phyloP scores from a whole-genome alignment of 805 yeast species.

The Ogataea polymorpha region DNA sequence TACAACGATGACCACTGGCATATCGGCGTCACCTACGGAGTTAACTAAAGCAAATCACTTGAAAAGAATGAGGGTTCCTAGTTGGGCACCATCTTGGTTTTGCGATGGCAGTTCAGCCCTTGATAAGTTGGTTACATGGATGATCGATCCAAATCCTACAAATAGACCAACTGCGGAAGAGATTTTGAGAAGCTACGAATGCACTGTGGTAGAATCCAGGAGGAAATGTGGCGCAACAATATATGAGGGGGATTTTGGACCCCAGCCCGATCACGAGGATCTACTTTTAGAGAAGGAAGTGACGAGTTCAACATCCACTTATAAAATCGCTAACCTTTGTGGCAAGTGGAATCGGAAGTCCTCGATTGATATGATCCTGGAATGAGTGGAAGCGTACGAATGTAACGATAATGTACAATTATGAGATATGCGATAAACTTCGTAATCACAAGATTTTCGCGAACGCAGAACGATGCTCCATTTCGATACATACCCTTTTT shows the following conservation, averaged over 20 bases:
- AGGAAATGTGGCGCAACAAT: slow-evolving; percentile 91
- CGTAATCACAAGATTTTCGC: no score
- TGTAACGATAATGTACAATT: slow-evolving; percentile 8
- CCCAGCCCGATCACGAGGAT: slow-evolving; percentile 47
- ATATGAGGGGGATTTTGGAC: slow-evolving; percentile 95
- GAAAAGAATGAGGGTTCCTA: slow-evolving; percentile 45
- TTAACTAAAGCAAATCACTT: slow-evolving; percentile 8
- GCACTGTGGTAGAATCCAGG: slow-evolving; percentile 71
- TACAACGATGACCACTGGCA: slow-evolving; percentile 12
- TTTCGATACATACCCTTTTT: no score
- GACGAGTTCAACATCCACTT: slow-evolving; percentile 5
- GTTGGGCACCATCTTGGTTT: slow-evolving; percentile 85
- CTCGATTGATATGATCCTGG: slow-evolving; percentile 24
- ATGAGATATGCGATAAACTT: slow-evolving; percentile 54
- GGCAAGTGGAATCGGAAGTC: slow-evolving; percentile 13
- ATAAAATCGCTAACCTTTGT: slow-evolving; percentile 13
- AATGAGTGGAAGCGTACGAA: slow-evolving; percentile 6
- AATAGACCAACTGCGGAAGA: slow-evolving; percentile 77
- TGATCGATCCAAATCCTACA: slow-evolving; percentile 82
- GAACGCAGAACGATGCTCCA: no score
- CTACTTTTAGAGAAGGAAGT: slow-evolving; percentile 17
- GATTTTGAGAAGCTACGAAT: slow-evolving; percentile 68
- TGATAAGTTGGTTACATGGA: slow-evolving; percentile 79
- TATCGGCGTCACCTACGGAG: slow-evolving; percentile 13
- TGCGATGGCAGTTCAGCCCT: slow-evolving; percentile 66